A percentile compares a stretch with the other conserved stretches of the same genome.
Evolutionary conservation across 441 rosid genomes (phyloP).

Genomic region (Arabidopsis hybrid): DNA sequence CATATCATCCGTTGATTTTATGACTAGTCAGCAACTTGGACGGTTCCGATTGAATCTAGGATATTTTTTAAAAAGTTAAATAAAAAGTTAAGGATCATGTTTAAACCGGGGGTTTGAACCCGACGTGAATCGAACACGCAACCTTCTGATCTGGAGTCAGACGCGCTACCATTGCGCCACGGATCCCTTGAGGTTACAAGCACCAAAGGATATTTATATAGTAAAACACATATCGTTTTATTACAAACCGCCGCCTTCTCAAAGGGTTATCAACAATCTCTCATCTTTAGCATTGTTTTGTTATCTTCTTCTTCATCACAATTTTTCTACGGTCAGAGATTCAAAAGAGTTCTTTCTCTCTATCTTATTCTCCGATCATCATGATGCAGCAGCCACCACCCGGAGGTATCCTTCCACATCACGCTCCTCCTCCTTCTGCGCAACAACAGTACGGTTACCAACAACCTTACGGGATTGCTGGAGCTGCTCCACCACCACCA

Average conservation of each 20-base stretch:
- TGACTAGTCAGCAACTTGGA: background rate
- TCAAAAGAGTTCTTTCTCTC: slow-evolving; percentile 3
- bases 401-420: slow-evolving; percentile 51
- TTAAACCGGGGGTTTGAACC: slow-evolving; percentile 55
- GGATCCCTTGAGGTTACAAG: slow-evolving; percentile 52
- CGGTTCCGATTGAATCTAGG: background rate
- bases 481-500: slow-evolving; percentile 49
- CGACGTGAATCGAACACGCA: slow-evolving; percentile 97
- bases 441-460: slow-evolving; percentile 54
- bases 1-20: slow-evolving; percentile 28
- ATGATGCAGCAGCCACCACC: slow-evolving; percentile 76
- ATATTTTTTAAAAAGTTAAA: background rate
- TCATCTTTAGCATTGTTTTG: background rate
- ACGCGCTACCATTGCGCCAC: slow-evolving; percentile 99
- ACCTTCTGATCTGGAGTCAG: slow-evolving; percentile 99
- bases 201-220: too few relatives aligned
- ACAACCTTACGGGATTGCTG: slow-evolving; percentile 70
- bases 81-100: background rate
- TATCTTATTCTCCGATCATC: slow-evolving; percentile 33
- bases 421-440: slow-evolving; percentile 50
- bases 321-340: slow-evolving; percentile 48
- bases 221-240: background rate
- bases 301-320: slow-evolving; percentile 33
- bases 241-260: slow-evolving; percentile 20
- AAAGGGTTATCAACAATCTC: slow-evolving; percentile 17